phyloP scores from a whole-genome alignment of 371 early-diverging fungal species.

The Mucor plumbeus region DNA sequence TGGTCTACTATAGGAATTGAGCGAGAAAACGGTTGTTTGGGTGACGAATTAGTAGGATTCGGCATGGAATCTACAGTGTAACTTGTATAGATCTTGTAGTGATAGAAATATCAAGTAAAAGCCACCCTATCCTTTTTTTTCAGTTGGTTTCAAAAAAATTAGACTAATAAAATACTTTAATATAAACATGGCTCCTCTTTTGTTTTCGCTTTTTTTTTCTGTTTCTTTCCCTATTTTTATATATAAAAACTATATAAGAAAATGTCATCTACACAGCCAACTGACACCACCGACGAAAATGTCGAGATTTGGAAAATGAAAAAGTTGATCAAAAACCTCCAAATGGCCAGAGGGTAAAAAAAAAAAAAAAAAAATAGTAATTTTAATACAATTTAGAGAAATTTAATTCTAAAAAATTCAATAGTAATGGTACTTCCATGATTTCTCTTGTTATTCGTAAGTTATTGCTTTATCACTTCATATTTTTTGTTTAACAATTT shows the following conservation, averaged over 20 bases:
- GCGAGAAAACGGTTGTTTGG: conserved; percentile 55
- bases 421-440: conserved; percentile 99
- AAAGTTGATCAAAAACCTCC: conserved; percentile 95
- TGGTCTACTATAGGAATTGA: conserved; percentile 78
- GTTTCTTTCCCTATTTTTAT: neutral
- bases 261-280: conserved; percentile 28
- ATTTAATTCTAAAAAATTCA: no score
- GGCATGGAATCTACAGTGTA: conserved; percentile 26
- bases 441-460: conserved; percentile 96
- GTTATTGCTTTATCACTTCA: conserved; percentile 20
- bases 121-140: conserved; percentile 21
- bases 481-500: neutral
- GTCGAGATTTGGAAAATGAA: conserved; percentile 98
- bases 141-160: conserved; percentile 16
- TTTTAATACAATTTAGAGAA: neutral
- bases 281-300: conserved; percentile 67
- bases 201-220: conserved; percentile 3
- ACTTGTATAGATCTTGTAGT: neutral
- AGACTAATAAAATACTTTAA: conserved; percentile 1
- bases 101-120: conserved; percentile 1
- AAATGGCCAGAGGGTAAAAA: conserved; percentile 94
- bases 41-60: conserved; percentile 57
- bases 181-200: neutral
- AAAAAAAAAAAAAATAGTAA: no score
- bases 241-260: neutral